Percentiles rank a stretch among this genome's conserved stretches.
Conservation (phyloP, 306 rosid species). For the Gynostemma pentaphyllum region DNA sequence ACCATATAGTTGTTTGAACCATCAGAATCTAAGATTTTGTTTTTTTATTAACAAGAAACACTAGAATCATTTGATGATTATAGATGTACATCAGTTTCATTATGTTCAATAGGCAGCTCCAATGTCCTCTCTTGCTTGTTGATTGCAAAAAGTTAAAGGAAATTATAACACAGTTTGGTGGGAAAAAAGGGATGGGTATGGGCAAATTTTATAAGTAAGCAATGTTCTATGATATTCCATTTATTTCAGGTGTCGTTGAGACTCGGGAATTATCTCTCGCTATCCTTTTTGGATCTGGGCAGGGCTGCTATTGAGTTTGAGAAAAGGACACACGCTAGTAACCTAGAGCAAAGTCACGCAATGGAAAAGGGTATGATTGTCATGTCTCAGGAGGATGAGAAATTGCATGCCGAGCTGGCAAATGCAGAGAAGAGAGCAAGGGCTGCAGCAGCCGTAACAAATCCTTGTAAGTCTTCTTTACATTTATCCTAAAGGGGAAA, state of each 20-base stretch:
- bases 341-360: slow-evolving; percentile 42
- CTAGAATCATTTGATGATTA: neutral
- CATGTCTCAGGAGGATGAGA: slow-evolving; percentile 64
- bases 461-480: slow-evolving; percentile 39
- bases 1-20: neutral
- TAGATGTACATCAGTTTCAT: neutral
- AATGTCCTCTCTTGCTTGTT: neutral
- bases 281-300: neutral
- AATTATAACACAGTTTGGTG: neutral
- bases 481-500: neutral
- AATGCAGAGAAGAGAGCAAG: slow-evolving; percentile 69
- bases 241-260: neutral
- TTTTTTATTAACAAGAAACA: neutral
- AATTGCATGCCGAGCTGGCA: slow-evolving; percentile 65
- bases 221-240: neutral
- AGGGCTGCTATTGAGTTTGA: slow-evolving; percentile 83
- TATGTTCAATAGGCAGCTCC: neutral
- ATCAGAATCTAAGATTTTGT: neutral
- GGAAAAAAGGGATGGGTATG: neutral
- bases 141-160: neutral
- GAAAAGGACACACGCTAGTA: slow-evolving; percentile 47
- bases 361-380: slow-evolving; percentile 53
- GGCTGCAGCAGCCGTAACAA: slow-evolving; percentile 44
- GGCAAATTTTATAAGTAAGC: neutral
- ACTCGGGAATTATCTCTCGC: neutral